Evolutionary conservation across 2,329 filamentous ascomycete genomes (phyloP), one percentile per base, ranked within the genome.

Genomic region (Pseudogymnoascus sp.): DNA sequence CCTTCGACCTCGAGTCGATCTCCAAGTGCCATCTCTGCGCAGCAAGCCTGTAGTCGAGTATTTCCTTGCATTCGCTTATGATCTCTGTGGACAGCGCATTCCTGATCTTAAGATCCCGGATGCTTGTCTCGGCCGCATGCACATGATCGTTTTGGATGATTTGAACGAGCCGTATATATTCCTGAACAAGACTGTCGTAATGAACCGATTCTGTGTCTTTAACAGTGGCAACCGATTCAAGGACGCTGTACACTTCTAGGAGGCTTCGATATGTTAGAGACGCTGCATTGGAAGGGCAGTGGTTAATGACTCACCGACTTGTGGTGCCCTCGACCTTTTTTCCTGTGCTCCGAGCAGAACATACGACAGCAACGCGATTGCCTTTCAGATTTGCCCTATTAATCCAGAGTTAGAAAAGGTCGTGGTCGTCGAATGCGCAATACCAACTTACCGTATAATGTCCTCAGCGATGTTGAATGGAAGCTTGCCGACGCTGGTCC

Each of bases 291-390:
- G 49, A 34, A 34, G 49, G n/a, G 25, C 3, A 18, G 25, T 56
- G 49, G 4, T 18, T 60, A 37, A 18, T 72, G 75, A 83, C 88
- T 84, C 78, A 93, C 89, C 92, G 86, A 77, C 96, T 97, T 38
- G 95, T 99, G 65, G 95, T 99, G 66, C 95, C 95, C 70, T 96
- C 91, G 62, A 88, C 85, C 79, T 99, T 99, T 74, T 93, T 96
- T 66, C 91, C 93, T 65, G 90, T 95, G 77, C 92, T 97, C 74
- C 95, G 84, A 43, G 95, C 95, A 65, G 95, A 99, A 78, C 95
- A 99, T 64, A 99, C 93, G 63, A 99, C 88, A 63, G 92, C 93
- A 67, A 97, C 87, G 75, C 88, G 88, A 73, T 91, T 87, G 63
- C 85, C 79, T 62, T 79, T 79, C 63, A 96, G 77, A 73, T 81